Evolutionary conservation across 192 early-diverging fungal species (phyloP), one percentile per base, ranked within the genome.

Genomic region (Endogone sp.): DNA sequence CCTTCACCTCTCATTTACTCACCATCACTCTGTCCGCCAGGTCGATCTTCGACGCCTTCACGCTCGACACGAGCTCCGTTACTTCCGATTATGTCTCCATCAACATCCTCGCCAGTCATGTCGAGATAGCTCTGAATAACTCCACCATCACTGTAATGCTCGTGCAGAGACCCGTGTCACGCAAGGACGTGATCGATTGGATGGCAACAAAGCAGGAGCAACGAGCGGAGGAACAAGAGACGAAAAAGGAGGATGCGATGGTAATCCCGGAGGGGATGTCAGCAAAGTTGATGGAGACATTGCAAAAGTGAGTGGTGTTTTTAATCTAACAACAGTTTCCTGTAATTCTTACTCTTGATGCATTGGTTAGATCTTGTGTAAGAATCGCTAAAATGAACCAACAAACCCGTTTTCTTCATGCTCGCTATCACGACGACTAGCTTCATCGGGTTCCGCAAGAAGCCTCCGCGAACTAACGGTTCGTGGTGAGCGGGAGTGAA

Each of bases 401-500:
- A n/a, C n/a, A n/a, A n/a, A n/a, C n/a, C n/a, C n/a, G n/a, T n/a
- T n/a, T n/a, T n/a, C n/a, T n/a, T n/a, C n/a, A n/a, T n/a, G n/a
- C n/a, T n/a, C n/a, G n/a, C n/a, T n/a, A n/a, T n/a, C n/a, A 32
- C 29, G 20, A 28, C 37, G 4, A 22, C 21, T 29, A 77, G 76
- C 32, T 77, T 77, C 26, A 70, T 66, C 20, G 25, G n/a, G 11
- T 69, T 58, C 29, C 71, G 71, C 16, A 65, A 69, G 6, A 61
- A 60, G 21, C 71, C 65, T 13, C 76, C 68, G 4, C 62, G 54
- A 4, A 68, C 54, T 86, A 96, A 54, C 84, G 86, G 32, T 94
- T 97, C 71, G 86, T 99, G 22, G 71, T 92, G 1, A 91, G 91
- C 67, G 97, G 97, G n/a, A 98, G 95, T 77, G 94, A 97, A 84